A percentile compares a stretch with the other conserved stretches of the same genome.
Conservation (phyloP, 768 basidiomycete genomes). For the Podaxis pistillaris region DNA sequence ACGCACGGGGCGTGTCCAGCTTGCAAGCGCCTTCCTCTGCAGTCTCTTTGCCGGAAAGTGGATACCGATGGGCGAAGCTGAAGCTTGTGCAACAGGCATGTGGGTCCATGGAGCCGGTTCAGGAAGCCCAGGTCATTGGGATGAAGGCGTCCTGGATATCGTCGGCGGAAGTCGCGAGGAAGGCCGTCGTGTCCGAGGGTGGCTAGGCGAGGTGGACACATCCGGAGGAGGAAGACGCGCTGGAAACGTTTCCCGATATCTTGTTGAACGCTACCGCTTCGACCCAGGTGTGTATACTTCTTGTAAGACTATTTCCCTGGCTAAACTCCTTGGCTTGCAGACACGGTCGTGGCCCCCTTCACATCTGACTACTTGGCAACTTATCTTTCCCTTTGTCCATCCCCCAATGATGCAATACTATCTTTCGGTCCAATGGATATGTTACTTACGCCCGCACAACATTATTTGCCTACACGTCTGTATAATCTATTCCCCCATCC, state of each 20-base stretch:
- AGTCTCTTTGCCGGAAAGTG: constrained; percentile 72
- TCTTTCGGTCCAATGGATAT: constrained; percentile 82
- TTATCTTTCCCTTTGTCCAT: constrained; percentile 76
- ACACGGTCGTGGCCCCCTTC: constrained; percentile 73
- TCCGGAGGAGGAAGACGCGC: constrained; percentile 61
- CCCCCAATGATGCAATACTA: constrained; percentile 70
- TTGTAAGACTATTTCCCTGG: constrained; percentile 10
- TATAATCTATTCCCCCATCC: constrained; percentile 81
- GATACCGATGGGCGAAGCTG: constrained; percentile 70
- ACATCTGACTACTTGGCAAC: constrained; percentile 73
- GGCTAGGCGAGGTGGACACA: constrained; percentile 81
- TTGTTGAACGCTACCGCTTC: constrained; percentile 80
- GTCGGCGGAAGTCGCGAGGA: constrained; percentile 77
- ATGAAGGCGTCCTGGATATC: constrained; percentile 74
- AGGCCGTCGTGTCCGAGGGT: constrained; percentile 66
- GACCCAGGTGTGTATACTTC: constrained; percentile 52
- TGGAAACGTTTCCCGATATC: constrained; percentile 69
- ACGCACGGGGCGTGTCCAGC: constrained; percentile 71
- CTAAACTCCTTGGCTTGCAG: constrained; percentile 30
- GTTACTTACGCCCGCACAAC: constrained; percentile 71
- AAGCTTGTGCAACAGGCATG: constrained; percentile 77
- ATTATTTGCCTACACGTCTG: constrained; percentile 71
- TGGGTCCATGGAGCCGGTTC: constrained; percentile 59
- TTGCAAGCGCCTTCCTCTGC: constrained; percentile 73
- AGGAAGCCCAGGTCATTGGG: constrained; percentile 60